phyloP scores from a whole-genome alignment of 495 filamentous ascomycete genomes.

The Talaromyces adpressus region DNA sequence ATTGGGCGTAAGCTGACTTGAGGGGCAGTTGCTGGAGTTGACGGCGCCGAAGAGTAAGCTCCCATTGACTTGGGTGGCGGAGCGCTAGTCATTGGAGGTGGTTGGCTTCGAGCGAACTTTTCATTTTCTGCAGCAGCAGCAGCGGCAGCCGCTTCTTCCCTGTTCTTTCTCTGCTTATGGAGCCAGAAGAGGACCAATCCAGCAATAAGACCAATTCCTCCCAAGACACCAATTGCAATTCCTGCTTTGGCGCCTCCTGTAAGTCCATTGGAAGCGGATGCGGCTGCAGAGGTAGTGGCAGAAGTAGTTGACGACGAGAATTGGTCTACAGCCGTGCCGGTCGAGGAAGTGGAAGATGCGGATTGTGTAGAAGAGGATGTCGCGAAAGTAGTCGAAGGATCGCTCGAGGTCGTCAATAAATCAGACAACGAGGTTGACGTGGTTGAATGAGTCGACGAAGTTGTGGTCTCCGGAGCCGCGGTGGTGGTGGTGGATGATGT shows the following conservation, averaged over 20 bases:
- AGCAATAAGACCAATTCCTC: conserved; percentile 55
- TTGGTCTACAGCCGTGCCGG: conserved; percentile 11
- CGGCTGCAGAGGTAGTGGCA: conserved; percentile 12
- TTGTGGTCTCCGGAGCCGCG: conserved; percentile 11
- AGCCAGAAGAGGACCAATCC: conserved; percentile 55
- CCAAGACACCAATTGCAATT: conserved; percentile 68
- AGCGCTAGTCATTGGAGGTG: conserved; percentile 21
- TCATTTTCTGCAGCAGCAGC: conserved; percentile 56
- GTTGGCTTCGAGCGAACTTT: conserved; percentile 31
- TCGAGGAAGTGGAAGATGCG: conserved; percentile 16
- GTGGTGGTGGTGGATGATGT: conserved; percentile 14
- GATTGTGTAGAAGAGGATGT: conserved; percentile 16
- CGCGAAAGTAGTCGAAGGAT: conserved; percentile 19
- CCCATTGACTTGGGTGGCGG: conserved; percentile 33
- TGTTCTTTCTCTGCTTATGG: conserved; percentile 56
- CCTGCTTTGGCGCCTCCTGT: conserved; percentile 72
- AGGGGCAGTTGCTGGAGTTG: conserved; percentile 57
- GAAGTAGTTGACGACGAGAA: conserved; percentile 15
- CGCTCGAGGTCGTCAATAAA: conserved; percentile 11
- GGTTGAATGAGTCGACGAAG: conserved; percentile 12
- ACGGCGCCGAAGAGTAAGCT: conserved; percentile 23
- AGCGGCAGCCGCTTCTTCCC: conserved; percentile 37
- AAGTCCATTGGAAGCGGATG: conserved; percentile 37
- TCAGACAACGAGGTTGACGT: conserved; percentile 17
- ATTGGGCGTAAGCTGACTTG: conserved; percentile 80